Evolutionary conservation across 2,329 filamentous ascomycete species (phyloP).

Genomic region (Penicillium sp.): DNA sequence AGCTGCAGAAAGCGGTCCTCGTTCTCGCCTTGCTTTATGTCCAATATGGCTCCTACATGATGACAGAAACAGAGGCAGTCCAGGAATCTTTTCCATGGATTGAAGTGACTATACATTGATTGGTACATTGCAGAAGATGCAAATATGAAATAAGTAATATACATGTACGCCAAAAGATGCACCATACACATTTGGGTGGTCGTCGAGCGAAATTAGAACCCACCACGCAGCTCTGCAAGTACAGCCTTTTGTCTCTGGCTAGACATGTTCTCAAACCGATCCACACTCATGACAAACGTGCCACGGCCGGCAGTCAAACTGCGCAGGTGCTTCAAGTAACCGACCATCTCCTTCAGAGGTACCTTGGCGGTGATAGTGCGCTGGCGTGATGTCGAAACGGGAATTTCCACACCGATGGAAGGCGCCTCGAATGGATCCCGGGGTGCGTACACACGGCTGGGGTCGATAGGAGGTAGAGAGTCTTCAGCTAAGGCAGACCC

Average conservation of each 20-base stretch:
- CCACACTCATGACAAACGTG: slow-evolving; percentile 71
- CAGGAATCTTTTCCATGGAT: neutral
- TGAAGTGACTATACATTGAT: neutral
- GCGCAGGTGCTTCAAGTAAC: slow-evolving; percentile 83
- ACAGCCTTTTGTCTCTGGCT: slow-evolving; percentile 59
- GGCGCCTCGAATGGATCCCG: slow-evolving; percentile 68
- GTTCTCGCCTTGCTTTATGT: no score
- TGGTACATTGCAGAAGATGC: neutral
- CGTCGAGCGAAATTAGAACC: no score
- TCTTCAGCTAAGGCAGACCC: slow-evolving; percentile 28
- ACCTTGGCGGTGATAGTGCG: slow-evolving; percentile 77
- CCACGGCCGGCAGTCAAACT: slow-evolving; percentile 83
- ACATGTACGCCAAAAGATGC: neutral
- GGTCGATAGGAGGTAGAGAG: slow-evolving; percentile 56
- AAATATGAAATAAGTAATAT: neutral
- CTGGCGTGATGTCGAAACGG: slow-evolving; percentile 45
- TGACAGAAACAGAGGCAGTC: neutral
- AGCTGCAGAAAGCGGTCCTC: no score
- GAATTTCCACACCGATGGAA: slow-evolving; percentile 25
- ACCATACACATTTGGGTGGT: no score
- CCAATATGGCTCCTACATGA: no score
- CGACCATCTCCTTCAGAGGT: slow-evolving; percentile 93
- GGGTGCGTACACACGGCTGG: slow-evolving; percentile 76
- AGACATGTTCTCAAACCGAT: slow-evolving; percentile 67
- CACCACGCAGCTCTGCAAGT: slow-evolving; percentile 46